phyloP scores from a whole-genome alignment of 192 early-diverging fungal species.

The Backusella parvicylindrica region DNA sequence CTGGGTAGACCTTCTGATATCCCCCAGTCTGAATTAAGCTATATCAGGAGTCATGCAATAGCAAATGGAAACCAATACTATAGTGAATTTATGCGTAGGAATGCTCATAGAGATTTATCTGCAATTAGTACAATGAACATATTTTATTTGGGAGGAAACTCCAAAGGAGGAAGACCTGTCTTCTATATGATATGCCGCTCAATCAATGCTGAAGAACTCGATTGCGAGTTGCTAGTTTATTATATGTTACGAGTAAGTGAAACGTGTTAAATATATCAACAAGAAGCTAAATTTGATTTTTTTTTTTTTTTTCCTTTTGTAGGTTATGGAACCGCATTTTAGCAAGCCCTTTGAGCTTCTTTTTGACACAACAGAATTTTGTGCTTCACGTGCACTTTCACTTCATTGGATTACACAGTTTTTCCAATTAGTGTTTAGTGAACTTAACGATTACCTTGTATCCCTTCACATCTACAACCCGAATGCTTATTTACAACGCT shows the following conservation, averaged over 20 bases:
- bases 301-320: background rate
- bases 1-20: constrained; percentile 76
- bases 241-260: constrained; percentile 62
- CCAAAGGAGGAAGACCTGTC: constrained; percentile 67
- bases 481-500: constrained; percentile 70
- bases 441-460: constrained; percentile 57
- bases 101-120: constrained; percentile 59
- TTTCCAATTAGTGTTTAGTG: constrained; percentile 61
- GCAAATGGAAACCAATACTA: constrained; percentile 44
- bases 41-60: constrained; percentile 34
- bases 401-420: constrained; percentile 67
- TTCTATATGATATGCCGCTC: constrained; percentile 82
- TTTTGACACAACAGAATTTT: constrained; percentile 76
- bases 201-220: constrained; percentile 67
- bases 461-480: constrained; percentile 74
- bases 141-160: constrained; percentile 79
- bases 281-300: background rate
- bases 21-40: constrained; percentile 33
- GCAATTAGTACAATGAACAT: constrained; percentile 60
- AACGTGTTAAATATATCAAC: no score
- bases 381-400: constrained; percentile 71
- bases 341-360: constrained; percentile 74
- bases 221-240: constrained; percentile 82
- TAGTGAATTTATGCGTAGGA: constrained; percentile 68
- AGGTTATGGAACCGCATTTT: constrained; percentile 61